phyloP scores from a whole-genome alignment of 441 rosid species.

The Populus trichocarpa region DNA sequence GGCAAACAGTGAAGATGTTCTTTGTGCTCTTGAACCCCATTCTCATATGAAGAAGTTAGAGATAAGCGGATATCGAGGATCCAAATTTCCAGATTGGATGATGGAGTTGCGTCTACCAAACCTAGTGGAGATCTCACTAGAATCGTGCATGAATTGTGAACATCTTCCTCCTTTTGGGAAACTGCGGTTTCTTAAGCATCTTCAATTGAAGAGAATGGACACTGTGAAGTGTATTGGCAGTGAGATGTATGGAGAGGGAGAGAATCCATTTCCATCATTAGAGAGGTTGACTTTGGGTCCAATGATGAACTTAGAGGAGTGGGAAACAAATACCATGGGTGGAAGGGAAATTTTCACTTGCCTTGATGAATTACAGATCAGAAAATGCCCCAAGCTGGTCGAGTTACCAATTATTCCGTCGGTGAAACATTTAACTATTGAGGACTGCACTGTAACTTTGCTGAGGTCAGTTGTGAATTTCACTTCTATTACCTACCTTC shows the following conservation, averaged over 20 bases:
- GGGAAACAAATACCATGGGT: not conserved
- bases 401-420: constrained; percentile 14
- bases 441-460: not conserved
- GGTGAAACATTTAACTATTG: not conserved
- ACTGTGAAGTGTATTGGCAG: constrained; percentile 5
- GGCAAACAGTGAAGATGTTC: constrained; percentile 11
- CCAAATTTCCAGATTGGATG: not conserved
- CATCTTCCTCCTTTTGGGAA: constrained; percentile 21
- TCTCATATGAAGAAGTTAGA: not conserved
- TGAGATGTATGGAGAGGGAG: constrained; percentile 5
- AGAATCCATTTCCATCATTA: constrained; percentile 9
- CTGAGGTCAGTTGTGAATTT: not conserved
- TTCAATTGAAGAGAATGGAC: not conserved
- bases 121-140: constrained; percentile 10
- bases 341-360: constrained; percentile 8
- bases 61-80: not conserved
- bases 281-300: not conserved
- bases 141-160: not conserved
- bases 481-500: not conserved
- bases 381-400: not conserved
- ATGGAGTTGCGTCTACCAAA: constrained; percentile 17
- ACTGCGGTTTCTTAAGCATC: constrained; percentile 13
- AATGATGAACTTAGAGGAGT: constrained; percentile 7
- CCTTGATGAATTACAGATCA: not conserved
- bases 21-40: not conserved